Percentiles rank a stretch among this genome's conserved stretches.
Evolutionary conservation across 139 green algal genomes (phyloP).

Genomic region (Zygnema cylindricum): DNA sequence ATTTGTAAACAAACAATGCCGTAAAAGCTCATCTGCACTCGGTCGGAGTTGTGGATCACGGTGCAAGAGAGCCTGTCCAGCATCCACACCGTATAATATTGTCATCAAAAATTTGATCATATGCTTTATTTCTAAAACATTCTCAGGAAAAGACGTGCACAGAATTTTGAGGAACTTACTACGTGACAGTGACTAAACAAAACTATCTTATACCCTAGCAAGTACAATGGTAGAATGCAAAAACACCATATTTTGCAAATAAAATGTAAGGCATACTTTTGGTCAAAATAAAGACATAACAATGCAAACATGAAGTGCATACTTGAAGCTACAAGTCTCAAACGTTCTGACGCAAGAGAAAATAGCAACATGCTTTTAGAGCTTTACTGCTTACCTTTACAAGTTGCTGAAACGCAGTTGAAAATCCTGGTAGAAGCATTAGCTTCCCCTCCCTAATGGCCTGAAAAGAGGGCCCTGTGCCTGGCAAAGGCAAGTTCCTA

Average conservation of each 20-base stretch:
- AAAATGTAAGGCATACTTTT: constrained; percentile 2
- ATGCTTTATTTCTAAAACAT: no score
- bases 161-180: neutral
- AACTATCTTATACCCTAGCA: neutral
- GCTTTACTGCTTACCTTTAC: constrained; percentile 25
- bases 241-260: constrained; percentile 1
- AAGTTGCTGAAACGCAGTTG: constrained; percentile 32
- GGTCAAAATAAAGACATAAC: neutral
- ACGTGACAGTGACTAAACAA: neutral
- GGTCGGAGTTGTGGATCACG: constrained; percentile 6
- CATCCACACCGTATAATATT: no score
- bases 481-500: constrained; percentile 9
- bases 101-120: no score
- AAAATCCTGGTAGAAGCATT: constrained; percentile 31
- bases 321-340: neutral
- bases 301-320: neutral
- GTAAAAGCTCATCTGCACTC: neutral
- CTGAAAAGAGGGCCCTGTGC: constrained; percentile 16
- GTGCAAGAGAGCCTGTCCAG: constrained; percentile 31
- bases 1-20: neutral
- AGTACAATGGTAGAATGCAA: neutral
- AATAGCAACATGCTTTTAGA: neutral
- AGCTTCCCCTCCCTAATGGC: constrained; percentile 33
- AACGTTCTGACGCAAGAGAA: constrained; percentile 10
- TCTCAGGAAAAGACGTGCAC: neutral